Conservation (phyloP, 352 stramenopile species). For the Phytophthora nicotianae region DNA sequence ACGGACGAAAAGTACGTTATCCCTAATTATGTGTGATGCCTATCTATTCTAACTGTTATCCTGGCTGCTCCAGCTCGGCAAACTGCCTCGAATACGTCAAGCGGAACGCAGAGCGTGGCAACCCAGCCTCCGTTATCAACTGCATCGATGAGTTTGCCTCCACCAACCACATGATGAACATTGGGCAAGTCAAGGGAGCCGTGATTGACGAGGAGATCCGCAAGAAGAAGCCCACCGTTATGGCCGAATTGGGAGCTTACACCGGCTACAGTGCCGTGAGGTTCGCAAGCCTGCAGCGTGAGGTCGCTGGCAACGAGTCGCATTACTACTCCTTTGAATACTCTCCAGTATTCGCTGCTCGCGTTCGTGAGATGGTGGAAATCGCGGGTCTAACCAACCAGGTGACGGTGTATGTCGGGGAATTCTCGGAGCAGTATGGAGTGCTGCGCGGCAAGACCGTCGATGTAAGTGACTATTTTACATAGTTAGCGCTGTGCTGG, state of each 20-base stretch:
- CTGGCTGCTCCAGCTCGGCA: conserved; percentile 22
- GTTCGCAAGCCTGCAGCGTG: conserved; percentile 48
- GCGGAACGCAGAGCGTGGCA: conserved; percentile 37
- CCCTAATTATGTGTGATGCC: background rate
- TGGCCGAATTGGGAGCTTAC: conserved; percentile 55
- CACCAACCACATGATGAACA: conserved; percentile 54
- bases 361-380: conserved; percentile 53
- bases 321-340: conserved; percentile 63
- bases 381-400: conserved; percentile 50
- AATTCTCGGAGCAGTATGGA: conserved; percentile 46
- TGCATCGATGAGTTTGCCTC: conserved; percentile 46
- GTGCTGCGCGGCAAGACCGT: conserved; percentile 43
- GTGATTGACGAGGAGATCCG: conserved; percentile 52
- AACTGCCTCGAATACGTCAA: conserved; percentile 49
- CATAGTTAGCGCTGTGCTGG: background rate
- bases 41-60: background rate
- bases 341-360: conserved; percentile 44
- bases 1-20: conserved; percentile 21
- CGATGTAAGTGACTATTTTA: conserved; percentile 36
- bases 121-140: conserved; percentile 37
- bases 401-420: conserved; percentile 48
- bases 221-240: conserved; percentile 37
- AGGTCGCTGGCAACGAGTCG: conserved; percentile 34
- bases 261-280: conserved; percentile 57
- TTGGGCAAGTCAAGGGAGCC: conserved; percentile 42